Base-by-base conservation (phyloP, 352 stramenopile genomes). In the Globisporangium paroecandrum region DNA sequence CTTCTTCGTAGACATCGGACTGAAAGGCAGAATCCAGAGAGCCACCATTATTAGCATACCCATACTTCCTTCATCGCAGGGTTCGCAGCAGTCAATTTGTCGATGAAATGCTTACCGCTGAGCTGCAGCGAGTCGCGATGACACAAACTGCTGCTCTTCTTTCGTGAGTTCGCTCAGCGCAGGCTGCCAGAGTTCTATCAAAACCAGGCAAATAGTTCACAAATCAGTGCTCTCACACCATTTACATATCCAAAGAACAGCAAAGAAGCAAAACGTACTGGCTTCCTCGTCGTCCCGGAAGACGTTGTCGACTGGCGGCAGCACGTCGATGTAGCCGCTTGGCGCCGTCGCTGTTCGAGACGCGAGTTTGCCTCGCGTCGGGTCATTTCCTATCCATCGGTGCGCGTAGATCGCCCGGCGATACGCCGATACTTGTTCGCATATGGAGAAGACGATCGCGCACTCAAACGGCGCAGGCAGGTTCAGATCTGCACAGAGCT, bases 61-160 rank as follows among this genome's bases (percentile, higher is more conserved):
- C 25, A 20, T 36, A 54, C 1, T 7, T n/a, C 34, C 25, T 5
- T 3, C 32, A 24, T 51, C 18, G 22, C 43, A 51, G 43, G 18
- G 18, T 13, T 8, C 5, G 20, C 20, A 8, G 8, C 0, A 51
- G 18, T 4, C 43, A 24, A 51, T n/a, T 20, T 22, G 20, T 10
- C 15, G 22, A 12, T 51, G 1, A 24, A 9, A 3, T 9, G 74
- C 80, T 36, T 72, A 86, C 78, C 74, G 68, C 72, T 73, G 77
- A 58, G 71, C 27, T 65, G 71, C 60, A 36, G 68, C 70, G 38
- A 80, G 65, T 66, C 73, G 87, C 22, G 78, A 73, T 34, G 79
- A 77, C 74, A 93, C 79, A 81, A 87, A 88, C 66, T 84, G 78
- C 54, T 71, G 74, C 65, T 93, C 85, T 70, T 93, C 85, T 69